A percentile compares a stretch with the other conserved stretches of the same genome.
Evolutionary conservation across 768 basidiomycete species (phyloP).

Genomic region (Amanita thiersii): DNA sequence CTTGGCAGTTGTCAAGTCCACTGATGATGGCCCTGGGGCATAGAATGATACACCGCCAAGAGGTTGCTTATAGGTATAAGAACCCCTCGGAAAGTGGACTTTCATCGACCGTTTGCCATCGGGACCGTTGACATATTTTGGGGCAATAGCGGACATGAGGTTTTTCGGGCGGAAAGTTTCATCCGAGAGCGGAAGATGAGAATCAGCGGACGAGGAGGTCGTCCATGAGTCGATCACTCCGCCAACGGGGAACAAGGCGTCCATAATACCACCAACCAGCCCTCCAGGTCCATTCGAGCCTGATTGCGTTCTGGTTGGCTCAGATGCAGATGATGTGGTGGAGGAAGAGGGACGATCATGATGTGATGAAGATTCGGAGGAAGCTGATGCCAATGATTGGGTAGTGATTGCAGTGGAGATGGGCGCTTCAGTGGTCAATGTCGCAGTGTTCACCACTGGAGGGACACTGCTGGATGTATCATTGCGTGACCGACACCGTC

Average conservation of each 20-base stretch:
- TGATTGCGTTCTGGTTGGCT: background rate
- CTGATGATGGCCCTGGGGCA: slow-evolving; percentile 43
- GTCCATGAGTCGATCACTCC: slow-evolving; percentile 33
- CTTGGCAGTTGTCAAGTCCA: slow-evolving; percentile 52
- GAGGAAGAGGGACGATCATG: too few species aligned
- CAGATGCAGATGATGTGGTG: background rate
- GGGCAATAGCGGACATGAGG: slow-evolving; percentile 26
- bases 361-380: too few species aligned
- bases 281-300: background rate
- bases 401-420: too few species aligned
- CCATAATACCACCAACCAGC: slow-evolving; percentile 14
- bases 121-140: slow-evolving; percentile 34
- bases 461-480: too few species aligned
- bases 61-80: slow-evolving; percentile 42
- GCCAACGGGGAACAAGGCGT: slow-evolving; percentile 34
- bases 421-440: too few species aligned
- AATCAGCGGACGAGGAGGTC: slow-evolving; percentile 27
- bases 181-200: slow-evolving; percentile 34
- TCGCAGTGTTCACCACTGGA: too few species aligned
- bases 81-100: slow-evolving; percentile 48
- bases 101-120: slow-evolving; percentile 46
- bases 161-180: slow-evolving; percentile 34
- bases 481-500: too few species aligned
- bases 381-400: too few species aligned
- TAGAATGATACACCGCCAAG: slow-evolving; percentile 68